Conservation (phyloP, 2,329 filamentous ascomycete species). For the Zelopaecilomyces penicillatus region DNA sequence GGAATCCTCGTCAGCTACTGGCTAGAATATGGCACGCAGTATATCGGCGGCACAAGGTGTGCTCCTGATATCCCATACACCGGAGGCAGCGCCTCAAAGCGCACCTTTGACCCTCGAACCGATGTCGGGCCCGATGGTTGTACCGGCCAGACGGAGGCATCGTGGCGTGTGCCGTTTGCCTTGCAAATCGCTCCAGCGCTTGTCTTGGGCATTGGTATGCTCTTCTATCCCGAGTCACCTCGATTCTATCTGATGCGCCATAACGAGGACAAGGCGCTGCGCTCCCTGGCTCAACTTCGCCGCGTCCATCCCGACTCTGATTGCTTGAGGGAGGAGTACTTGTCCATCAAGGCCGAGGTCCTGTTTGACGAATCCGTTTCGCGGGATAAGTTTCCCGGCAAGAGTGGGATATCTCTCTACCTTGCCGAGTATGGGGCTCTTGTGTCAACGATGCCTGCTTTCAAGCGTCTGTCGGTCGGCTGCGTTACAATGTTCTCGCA, state of each 20-base stretch:
- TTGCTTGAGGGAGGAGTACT: constrained; percentile 22
- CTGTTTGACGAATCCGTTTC: constrained; percentile 25
- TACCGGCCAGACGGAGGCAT: constrained; percentile 32
- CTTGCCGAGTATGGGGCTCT: constrained; percentile 23
- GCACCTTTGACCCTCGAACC: constrained; percentile 32
- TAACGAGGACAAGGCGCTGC: constrained; percentile 22
- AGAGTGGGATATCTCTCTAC: constrained; percentile 21
- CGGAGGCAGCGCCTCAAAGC: constrained; percentile 29
- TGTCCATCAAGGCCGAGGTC: constrained; percentile 29
- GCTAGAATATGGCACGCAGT: constrained; percentile 33
- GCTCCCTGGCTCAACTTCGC: constrained; percentile 23
- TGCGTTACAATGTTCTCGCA: constrained; percentile 49
- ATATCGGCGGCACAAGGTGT: constrained; percentile 36
- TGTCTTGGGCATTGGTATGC: constrained; percentile 44
- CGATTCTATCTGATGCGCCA: constrained; percentile 25
- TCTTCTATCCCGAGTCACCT: constrained; percentile 39
- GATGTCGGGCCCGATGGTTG: constrained; percentile 34
- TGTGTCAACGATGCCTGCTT: constrained; percentile 19
- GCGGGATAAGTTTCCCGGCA: constrained; percentile 21
- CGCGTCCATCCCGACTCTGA: constrained; percentile 23
- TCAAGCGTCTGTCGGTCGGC: constrained; percentile 43
- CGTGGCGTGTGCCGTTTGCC: constrained; percentile 41
- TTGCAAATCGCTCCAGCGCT: constrained; percentile 48
- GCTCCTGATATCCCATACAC: constrained; percentile 38
- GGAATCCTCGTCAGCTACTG: constrained; percentile 36